Base-by-base conservation (phyloP, 352 stramenopile genomes). In the Pythium plurisporium region DNA sequence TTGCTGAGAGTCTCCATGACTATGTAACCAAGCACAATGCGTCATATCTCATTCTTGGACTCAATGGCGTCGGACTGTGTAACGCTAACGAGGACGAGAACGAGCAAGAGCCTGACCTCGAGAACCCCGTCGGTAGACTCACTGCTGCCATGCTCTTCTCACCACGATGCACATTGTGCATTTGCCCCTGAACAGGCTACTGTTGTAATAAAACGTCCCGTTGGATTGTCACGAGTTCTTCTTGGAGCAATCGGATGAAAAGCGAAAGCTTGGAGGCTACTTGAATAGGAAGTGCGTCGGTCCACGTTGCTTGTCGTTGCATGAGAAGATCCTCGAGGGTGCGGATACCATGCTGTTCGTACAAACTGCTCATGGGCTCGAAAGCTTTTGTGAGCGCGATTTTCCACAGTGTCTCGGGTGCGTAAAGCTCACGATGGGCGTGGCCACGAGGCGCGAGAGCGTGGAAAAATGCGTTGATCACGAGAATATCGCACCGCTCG, bases 181-280 rank as follows among this genome's bases (percentile, higher is more conserved):
- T 88, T 26, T 87, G 77, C 51, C 70, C 67, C 5, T 84, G 19
- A 44, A n/a, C n/a, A n/a, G n/a, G n/a, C n/a, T n/a, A n/a, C n/a
- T n/a, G n/a, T n/a, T n/a, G n/a, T n/a, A n/a, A n/a, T n/a, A n/a
- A n/a, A n/a, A n/a, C n/a, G n/a, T n/a, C n/a, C 34, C 46, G 22
- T 3, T 59, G 53, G 15, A 40, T 56, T 17, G 10, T 26, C 20
- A 52, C n/a, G 1, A 68, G 34, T 20, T 64, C 48, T 45, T 59
- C 20, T 38, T 42, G 40, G 2, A 61, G 44, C 6, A 69, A 17
- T 8, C 42, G 40, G 2, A 48, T 4, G 23, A 83, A 74, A 5
- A 68, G 44, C 20, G 61, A 15, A 26, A 87, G 56, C 36, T 67
- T 74, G 5, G 29, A 34, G 19, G 61, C 19, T 11, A 77, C 71